Conservation (phyloP, 176 grass and related monocot species). For the Otatea glauca region DNA sequence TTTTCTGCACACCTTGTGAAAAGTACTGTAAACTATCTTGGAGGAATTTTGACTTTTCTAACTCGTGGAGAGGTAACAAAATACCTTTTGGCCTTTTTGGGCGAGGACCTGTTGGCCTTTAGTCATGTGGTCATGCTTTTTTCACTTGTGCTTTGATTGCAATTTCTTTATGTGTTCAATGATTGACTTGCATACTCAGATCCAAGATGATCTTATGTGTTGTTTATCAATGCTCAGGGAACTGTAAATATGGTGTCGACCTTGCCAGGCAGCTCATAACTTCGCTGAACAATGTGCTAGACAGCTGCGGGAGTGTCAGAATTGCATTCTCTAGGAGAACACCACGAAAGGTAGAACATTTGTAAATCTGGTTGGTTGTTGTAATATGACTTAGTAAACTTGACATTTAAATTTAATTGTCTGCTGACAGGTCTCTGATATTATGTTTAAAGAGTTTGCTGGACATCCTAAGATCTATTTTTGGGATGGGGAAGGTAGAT, state of each 20-base stretch:
- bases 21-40: slow-evolving; percentile 25
- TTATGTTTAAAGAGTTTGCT: slow-evolving; percentile 67
- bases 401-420: slow-evolving; percentile 28
- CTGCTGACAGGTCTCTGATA: slow-evolving; percentile 60
- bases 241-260: slow-evolving; percentile 85
- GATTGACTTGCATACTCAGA: slow-evolving; percentile 22
- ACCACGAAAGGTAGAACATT: slow-evolving; percentile 64
- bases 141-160: background rate
- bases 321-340: slow-evolving; percentile 91
- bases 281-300: slow-evolving; percentile 70
- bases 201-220: slow-evolving; percentile 35
- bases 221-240: slow-evolving; percentile 55
- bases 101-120: background rate
- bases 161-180: slow-evolving; percentile 22
- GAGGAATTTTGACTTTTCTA: background rate
- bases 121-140: background rate
- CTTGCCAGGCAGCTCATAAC: slow-evolving; percentile 73
- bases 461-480: slow-evolving; percentile 80
- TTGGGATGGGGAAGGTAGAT: slow-evolving; percentile 86
- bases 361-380: slow-evolving; percentile 9
- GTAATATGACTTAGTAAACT: background rate
- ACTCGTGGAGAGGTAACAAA: background rate
- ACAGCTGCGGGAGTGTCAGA: slow-evolving; percentile 84
- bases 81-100: slow-evolving; percentile 11
- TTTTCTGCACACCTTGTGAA: background rate